Evolutionary conservation across 139 green algal genomes (phyloP), one percentile per base, ranked within the genome.

Genomic region (Pycnococcus provasolii): DNA sequence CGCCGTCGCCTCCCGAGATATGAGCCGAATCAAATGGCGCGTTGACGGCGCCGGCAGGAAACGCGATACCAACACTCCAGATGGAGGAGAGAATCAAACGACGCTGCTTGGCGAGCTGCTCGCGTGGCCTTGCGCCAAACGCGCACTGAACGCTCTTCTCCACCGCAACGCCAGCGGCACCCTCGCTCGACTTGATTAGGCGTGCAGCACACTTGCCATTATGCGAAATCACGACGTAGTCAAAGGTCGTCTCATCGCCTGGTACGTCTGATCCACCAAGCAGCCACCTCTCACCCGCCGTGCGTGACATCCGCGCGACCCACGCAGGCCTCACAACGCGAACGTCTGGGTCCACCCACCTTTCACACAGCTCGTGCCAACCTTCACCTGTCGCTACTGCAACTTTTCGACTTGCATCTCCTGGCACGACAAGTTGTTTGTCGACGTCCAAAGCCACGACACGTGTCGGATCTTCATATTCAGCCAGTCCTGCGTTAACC

Each of bases 171-270:
- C 65, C 68, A 43, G 37, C 46, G 37, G 57, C 44, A 58, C 64
- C 42, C 11, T 57, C 52, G 63, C 72, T 73, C 40, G 82, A 71
- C 4, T 62, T 45, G 1, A 81, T 55, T n/a, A 87, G 72, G 11
- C 81, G 66, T 66, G 83, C 84, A 48, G 81, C 84, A 48, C 84
- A 90, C 68, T 92, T 91, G 51, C 86, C 87, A 58, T 94, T 94
- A 77, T 94, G 87, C 4, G 87, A 83, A 37, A 94, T 88, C 9
- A 90, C 86, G 3, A 88, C 86, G 8, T 74, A 74, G 45, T 86
- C 82, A 66, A 80, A 91, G 8, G 53, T 62, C 26, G 26, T 8
- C 83, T 74, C 1, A 50, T 8, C 9, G 61, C 13, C 64, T 61
- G 58, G 42, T 50, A 63, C 0, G 39, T 48, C n/a, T 73, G 50